These are phyloP conservation scores for Verticillium dahliae DNA, from an alignment of 2,329 filamentous ascomycete species.

Conservation along the genomic window DNA sequence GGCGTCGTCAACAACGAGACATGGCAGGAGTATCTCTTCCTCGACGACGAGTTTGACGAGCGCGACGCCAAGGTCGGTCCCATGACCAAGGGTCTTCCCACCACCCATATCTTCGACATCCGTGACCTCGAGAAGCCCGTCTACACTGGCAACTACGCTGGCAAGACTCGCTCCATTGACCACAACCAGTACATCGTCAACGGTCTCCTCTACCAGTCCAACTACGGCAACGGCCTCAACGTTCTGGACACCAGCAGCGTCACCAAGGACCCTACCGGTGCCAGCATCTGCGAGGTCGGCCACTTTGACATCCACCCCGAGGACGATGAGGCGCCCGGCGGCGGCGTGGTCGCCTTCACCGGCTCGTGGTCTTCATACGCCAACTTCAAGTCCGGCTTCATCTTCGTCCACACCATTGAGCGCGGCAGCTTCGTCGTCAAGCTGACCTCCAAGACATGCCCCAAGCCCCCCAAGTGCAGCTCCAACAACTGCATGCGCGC, in stretches of 20 bases:
- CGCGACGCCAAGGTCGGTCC: conserved; percentile 27
- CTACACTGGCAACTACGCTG: conserved; percentile 32
- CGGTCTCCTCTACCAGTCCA: conserved; percentile 34
- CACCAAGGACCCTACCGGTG: conserved; percentile 26
- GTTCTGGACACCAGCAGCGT: conserved; percentile 24
- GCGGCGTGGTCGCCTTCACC: conserved; percentile 12
- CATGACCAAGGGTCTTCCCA: conserved; percentile 32
- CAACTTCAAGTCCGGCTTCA: conserved; percentile 14
- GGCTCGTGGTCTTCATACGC: conserved; percentile 15
- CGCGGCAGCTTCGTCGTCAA: conserved; percentile 15
- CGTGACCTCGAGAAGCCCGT: conserved; percentile 29
- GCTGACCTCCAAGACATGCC: conserved; percentile 14
- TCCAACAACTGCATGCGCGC: conserved; percentile 15
- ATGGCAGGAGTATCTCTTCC: conserved; percentile 33
- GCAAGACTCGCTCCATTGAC: conserved; percentile 20
- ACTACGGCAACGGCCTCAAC: conserved; percentile 35
- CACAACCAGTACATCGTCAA: conserved; percentile 37
- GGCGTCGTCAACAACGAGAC: conserved; percentile 41
- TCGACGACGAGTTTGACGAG: conserved; percentile 46
- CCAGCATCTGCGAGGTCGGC: conserved; percentile 31
- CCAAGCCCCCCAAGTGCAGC: conserved; percentile 9
- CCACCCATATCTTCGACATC: conserved; percentile 42
- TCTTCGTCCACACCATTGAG: conserved; percentile 16
- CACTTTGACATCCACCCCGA: conserved; percentile 40
- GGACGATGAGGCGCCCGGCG: conserved; percentile 13